Conservation (phyloP, 495 filamentous ascomycete species). For the Hypoxylon lienhwacheense region DNA sequence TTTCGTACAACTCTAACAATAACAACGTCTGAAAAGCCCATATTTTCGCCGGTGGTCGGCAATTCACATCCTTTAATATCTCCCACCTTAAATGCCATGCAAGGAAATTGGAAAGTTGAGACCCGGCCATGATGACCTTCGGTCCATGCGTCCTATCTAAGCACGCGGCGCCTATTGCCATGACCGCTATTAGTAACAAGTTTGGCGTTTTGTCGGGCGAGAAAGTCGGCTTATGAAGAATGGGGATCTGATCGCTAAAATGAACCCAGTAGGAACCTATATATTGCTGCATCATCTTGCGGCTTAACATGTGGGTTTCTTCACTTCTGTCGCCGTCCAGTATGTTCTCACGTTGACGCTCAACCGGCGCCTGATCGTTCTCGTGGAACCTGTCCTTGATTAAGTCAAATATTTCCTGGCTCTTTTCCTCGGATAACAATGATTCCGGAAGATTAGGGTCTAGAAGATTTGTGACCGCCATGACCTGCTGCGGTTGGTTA, state of each 20-base stretch:
- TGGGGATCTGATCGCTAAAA: conserved; percentile 92
- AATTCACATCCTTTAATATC: conserved; percentile 87
- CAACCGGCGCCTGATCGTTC: conserved; percentile 71
- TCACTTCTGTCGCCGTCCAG: conserved; percentile 76
- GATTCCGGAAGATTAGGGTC: conserved; percentile 79
- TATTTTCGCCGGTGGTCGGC: conserved; percentile 92
- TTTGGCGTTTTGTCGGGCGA: conserved; percentile 82
- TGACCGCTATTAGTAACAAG: conserved; percentile 86
- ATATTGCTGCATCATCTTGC: conserved; percentile 94
- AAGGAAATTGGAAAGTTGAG: conserved; percentile 80
- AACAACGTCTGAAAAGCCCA: conserved; percentile 95
- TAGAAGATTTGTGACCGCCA: conserved; percentile 90
- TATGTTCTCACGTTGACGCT: conserved; percentile 74
- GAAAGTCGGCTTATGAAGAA: conserved; percentile 93
- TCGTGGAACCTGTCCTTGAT: conserved; percentile 82
- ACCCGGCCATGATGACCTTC: conserved; percentile 69
- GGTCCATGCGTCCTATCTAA: conserved; percentile 78
- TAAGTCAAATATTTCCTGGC: conserved; percentile 80
- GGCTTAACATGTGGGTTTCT: conserved; percentile 75
- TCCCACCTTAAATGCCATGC: conserved; percentile 92
- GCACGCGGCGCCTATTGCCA: conserved; percentile 89
- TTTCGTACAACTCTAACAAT: conserved; percentile 91
- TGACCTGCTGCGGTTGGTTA: conserved; percentile 68
- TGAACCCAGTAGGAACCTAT: conserved; percentile 93
- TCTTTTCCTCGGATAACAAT: conserved; percentile 83